phyloP scores from a whole-genome alignment of 768 basidiomycete genomes.

The Suillus tomentosus region DNA sequence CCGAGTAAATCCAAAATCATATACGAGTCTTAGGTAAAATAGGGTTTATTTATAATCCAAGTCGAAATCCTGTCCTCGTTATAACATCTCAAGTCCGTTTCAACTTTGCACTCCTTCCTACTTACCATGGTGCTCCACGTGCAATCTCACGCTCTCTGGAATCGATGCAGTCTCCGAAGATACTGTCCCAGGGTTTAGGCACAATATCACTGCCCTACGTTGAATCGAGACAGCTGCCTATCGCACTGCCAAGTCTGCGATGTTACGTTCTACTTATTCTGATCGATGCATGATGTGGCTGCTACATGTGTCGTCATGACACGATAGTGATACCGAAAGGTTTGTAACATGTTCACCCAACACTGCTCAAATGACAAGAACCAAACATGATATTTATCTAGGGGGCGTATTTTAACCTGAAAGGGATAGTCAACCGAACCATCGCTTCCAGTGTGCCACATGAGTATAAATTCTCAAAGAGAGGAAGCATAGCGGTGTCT shows the following conservation, averaged over 20 bases:
- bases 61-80: too few relatives aligned
- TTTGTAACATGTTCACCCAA: neutral
- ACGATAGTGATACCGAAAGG: conserved; percentile 10
- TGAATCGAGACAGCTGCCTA: conserved; percentile 26
- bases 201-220: conserved; percentile 27
- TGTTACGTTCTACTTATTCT: neutral
- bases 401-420: neutral
- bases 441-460: neutral
- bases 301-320: conserved; percentile 15
- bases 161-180: conserved; percentile 27
- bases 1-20: neutral
- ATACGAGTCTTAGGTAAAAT: conserved; percentile 13
- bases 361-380: neutral
- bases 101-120: too few relatives aligned
- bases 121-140: conserved; percentile 9
- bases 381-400: neutral
- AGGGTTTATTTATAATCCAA: conserved; percentile 8
- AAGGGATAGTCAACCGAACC: neutral
- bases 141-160: conserved; percentile 23
- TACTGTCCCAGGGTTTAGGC: conserved; percentile 26
- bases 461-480: neutral
- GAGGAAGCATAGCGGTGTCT: neutral
- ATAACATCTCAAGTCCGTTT: too few relatives aligned
- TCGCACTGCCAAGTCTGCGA: conserved; percentile 14
- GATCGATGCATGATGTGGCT: neutral